Percentiles rank a stretch among this genome's conserved stretches.
phyloP scores from a whole-genome alignment of 2,329 filamentous ascomycete genomes.

The Claviceps monticola region DNA sequence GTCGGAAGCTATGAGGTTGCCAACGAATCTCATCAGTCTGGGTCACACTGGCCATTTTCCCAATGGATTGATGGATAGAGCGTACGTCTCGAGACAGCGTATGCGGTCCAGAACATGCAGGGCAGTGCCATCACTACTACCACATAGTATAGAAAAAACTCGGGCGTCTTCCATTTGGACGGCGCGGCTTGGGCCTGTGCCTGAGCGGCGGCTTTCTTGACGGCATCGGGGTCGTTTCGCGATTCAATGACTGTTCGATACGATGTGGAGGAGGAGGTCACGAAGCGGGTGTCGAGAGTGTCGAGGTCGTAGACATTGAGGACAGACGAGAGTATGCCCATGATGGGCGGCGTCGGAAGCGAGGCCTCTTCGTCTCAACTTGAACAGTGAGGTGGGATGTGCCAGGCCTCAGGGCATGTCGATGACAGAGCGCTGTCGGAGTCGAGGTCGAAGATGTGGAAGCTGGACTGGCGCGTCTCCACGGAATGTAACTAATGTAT shows the following conservation, averaged over 20 bases:
- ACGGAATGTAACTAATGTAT: too few relatives aligned
- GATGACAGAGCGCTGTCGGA: too few relatives aligned
- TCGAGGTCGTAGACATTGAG: conserved; percentile 48
- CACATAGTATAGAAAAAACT: conserved; percentile 73
- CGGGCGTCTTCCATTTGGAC: conserved; percentile 71
- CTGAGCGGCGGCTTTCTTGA: conserved; percentile 19
- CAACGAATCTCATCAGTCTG: neutral
- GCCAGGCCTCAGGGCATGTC: too few relatives aligned
- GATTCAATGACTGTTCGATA: conserved; percentile 44
- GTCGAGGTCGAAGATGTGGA: too few relatives aligned
- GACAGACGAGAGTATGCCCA: conserved; percentile 30
- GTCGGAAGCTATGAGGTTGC: conserved; percentile 49
- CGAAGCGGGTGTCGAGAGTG: conserved; percentile 50
- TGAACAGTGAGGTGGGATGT: too few relatives aligned
- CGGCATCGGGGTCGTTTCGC: conserved; percentile 26
- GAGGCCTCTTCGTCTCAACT: neutral
- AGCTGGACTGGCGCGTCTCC: too few relatives aligned
- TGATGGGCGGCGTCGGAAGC: conserved; percentile 13
- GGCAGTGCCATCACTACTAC: conserved; percentile 55
- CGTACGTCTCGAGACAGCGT: conserved; percentile 71
- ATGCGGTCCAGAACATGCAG: conserved; percentile 82
- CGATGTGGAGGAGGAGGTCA: conserved; percentile 54
- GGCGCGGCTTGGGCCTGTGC: conserved; percentile 33
- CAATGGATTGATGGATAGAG: conserved; percentile 7
- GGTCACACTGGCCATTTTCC: neutral